Conservation (phyloP, 805 yeast genomes). For the Pichia deserticola region DNA sequence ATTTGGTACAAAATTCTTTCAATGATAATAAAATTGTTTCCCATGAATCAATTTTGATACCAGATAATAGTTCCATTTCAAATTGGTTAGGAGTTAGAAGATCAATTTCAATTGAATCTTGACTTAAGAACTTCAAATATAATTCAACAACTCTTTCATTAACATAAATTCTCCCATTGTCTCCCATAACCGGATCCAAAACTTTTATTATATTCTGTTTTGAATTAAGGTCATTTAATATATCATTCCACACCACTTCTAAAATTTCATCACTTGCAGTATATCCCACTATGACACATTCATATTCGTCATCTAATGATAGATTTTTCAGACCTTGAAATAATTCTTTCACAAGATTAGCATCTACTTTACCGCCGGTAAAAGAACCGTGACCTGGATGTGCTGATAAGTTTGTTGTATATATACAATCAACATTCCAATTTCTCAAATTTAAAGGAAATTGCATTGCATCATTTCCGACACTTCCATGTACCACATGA, state of each 20-base stretch:
- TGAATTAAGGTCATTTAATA: constrained; percentile 16
- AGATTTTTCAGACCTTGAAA: constrained; percentile 44
- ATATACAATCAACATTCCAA: constrained; percentile 89
- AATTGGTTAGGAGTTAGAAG: constrained; percentile 69
- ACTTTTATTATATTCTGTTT: constrained; percentile 39
- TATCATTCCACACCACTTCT: constrained; percentile 33
- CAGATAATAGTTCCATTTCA: constrained; percentile 59
- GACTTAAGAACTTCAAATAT: constrained; percentile 43
- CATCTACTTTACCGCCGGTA: constrained; percentile 46
- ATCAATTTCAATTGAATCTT: constrained; percentile 26
- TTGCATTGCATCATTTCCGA: constrained; percentile 86
- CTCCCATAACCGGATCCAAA: constrained; percentile 90
- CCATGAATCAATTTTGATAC: constrained; percentile 33
- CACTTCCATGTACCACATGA: constrained; percentile 93
- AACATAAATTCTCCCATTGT: constrained; percentile 78
- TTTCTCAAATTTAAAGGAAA: constrained; percentile 81
- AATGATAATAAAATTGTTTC: constrained; percentile 34
- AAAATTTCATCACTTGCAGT: constrained; percentile 57
- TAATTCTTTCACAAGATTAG: constrained; percentile 40
- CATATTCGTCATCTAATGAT: constrained; percentile 42
- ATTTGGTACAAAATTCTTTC: constrained; percentile 33
- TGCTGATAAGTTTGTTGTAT: constrained; percentile 83
- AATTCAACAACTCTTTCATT: constrained; percentile 44
- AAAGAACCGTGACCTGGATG: constrained; percentile 83
- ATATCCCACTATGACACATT: constrained; percentile 74